These are phyloP conservation scores for Jacaranda copaia DNA, from an alignment of 257 asterid species.

Conservation along the genomic window DNA sequence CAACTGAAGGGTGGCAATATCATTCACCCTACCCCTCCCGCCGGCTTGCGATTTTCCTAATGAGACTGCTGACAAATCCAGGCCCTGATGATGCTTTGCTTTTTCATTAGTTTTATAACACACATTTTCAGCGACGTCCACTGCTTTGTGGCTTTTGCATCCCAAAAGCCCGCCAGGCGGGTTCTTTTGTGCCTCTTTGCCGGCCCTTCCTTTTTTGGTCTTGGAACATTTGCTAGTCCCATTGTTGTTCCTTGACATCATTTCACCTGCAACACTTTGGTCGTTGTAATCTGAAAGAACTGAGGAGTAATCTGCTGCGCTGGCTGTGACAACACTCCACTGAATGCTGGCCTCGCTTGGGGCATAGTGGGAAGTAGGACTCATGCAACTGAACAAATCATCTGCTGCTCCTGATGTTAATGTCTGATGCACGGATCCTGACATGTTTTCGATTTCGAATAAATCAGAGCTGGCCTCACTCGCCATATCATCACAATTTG, in stretches of 20 bases:
- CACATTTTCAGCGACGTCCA: slow-evolving; percentile 46
- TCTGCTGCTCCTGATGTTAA: slow-evolving; percentile 14
- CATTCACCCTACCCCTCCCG: neutral
- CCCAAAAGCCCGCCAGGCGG: slow-evolving; percentile 51
- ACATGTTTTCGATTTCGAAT: slow-evolving; percentile 62
- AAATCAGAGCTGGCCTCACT: slow-evolving; percentile 72
- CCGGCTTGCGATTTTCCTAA: neutral
- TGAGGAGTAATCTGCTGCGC: slow-evolving; percentile 59
- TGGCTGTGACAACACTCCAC: slow-evolving; percentile 69
- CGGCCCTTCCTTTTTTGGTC: neutral
- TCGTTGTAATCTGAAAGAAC: slow-evolving; percentile 51
- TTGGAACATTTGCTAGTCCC: neutral
- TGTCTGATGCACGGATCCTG: slow-evolving; percentile 37
- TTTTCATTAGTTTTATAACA: slow-evolving; percentile 34
- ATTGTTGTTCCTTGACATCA: too few species aligned
- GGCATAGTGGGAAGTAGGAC: slow-evolving; percentile 46
- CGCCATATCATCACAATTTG: slow-evolving; percentile 54
- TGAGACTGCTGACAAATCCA: slow-evolving; percentile 17
- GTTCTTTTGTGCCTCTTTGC: slow-evolving; percentile 31
- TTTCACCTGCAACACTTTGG: slow-evolving; percentile 9
- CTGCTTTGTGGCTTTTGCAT: slow-evolving; percentile 55
- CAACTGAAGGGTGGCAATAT: neutral
- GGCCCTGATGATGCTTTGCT: slow-evolving; percentile 18
- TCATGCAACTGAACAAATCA: slow-evolving; percentile 45
- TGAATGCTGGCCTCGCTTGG: slow-evolving; percentile 69